Evolutionary conservation across 2,329 filamentous ascomycete genomes (phyloP).

Genomic region (Fusarium fracticaudum): DNA sequence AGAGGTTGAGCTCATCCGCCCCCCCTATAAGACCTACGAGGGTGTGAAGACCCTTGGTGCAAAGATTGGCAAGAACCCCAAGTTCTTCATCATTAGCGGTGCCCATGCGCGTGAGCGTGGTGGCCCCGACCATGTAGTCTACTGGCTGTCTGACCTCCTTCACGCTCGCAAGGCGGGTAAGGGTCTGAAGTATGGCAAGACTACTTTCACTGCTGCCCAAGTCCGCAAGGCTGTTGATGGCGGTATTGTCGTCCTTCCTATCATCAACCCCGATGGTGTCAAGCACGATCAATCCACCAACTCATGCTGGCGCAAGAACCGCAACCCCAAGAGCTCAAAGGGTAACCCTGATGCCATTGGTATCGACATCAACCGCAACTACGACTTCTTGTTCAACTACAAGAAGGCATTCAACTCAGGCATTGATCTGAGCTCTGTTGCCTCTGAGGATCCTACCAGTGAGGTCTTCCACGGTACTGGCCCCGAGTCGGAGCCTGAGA

Average conservation of each 20-base stretch:
- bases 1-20: constrained; percentile 52
- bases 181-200: constrained; percentile 62
- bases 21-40: constrained; percentile 57
- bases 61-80: constrained; percentile 57
- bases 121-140: constrained; percentile 64
- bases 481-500: constrained; percentile 66
- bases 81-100: constrained; percentile 62
- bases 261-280: constrained; percentile 65
- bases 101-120: constrained; percentile 69
- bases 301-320: constrained; percentile 66
- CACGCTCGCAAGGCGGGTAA: constrained; percentile 59
- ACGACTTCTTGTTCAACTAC: constrained; percentile 67
- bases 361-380: constrained; percentile 66
- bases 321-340: constrained; percentile 54
- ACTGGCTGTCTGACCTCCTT: constrained; percentile 67
- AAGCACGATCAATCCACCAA: constrained; percentile 60
- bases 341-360: constrained; percentile 50
- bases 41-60: constrained; percentile 51
- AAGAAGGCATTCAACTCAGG: constrained; percentile 52
- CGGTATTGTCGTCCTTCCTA: constrained; percentile 63
- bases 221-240: constrained; percentile 61
- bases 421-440: constrained; percentile 51
- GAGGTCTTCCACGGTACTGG: constrained; percentile 61
- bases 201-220: constrained; percentile 61
- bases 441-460: constrained; percentile 51